phyloP scores from a whole-genome alignment of 2,329 filamentous ascomycete genomes.

The Colletotrichum magnum region DNA sequence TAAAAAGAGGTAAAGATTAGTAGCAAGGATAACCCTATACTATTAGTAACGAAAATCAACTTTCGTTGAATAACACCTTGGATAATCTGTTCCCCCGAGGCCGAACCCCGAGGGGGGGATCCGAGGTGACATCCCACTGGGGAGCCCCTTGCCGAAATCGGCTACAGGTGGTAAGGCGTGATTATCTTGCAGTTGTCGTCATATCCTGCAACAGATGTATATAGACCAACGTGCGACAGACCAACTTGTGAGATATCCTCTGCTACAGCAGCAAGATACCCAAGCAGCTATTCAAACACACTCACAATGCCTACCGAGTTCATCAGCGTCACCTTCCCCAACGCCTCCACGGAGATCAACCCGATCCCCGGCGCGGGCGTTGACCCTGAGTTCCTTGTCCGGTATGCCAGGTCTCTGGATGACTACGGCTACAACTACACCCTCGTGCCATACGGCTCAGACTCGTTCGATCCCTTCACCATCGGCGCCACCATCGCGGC shows the following conservation, averaged over 20 bases:
- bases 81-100: no score
- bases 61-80: no score
- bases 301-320: slow-evolving; percentile 66
- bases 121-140: slow-evolving; percentile 32
- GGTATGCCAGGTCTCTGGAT: slow-evolving; percentile 70
- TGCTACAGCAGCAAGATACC: neutral
- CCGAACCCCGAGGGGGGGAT: no score
- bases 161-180: slow-evolving; percentile 44
- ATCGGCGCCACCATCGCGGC: slow-evolving; percentile 70
- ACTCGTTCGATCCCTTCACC: slow-evolving; percentile 70
- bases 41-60: no score
- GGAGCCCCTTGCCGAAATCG: slow-evolving; percentile 37
- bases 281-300: neutral
- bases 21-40: no score
- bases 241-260: neutral
- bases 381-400: slow-evolving; percentile 68
- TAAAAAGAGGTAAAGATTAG: no score
- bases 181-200: slow-evolving; percentile 45
- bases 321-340: slow-evolving; percentile 71
- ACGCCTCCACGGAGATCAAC: slow-evolving; percentile 68
- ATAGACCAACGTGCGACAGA: slow-evolving; percentile 17
- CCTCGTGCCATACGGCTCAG: slow-evolving; percentile 71
- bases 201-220: slow-evolving; percentile 39
- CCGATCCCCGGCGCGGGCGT: slow-evolving; percentile 66
- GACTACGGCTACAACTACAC: slow-evolving; percentile 75